These are phyloP conservation scores for Vigna radiata DNA, from an alignment of 306 rosid genomes.

Conservation along the genomic window DNA sequence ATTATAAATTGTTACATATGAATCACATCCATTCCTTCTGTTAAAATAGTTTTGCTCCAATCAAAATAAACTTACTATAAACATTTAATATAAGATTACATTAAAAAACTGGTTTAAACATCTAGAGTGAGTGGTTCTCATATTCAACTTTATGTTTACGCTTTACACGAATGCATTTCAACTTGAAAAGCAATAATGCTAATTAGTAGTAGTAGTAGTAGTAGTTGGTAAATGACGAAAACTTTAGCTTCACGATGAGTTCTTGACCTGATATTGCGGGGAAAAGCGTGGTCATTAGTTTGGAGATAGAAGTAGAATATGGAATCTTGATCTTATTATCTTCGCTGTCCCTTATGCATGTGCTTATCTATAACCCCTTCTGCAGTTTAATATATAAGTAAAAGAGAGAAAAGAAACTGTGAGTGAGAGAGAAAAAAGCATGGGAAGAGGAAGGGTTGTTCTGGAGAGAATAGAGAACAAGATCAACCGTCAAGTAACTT, in stretches of 20 bases:
- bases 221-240: not conserved
- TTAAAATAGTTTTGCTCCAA: no score
- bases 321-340: conserved; percentile 33
- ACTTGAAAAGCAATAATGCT: not conserved
- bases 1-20: no score
- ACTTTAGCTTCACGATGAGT: conserved; percentile 8
- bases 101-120: not conserved
- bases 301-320: conserved; percentile 6
- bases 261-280: conserved; percentile 23
- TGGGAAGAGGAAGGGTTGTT: conserved; percentile 91
- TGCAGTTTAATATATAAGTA: conserved; percentile 38
- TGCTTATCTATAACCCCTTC: conserved; percentile 1
- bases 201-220: not conserved
- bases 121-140: not conserved
- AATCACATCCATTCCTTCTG: no score
- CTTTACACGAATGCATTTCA: conserved; percentile 7
- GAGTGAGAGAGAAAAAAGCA: conserved; percentile 26
- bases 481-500: conserved; percentile 82
- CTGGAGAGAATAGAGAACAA: conserved; percentile 90
- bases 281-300: conserved; percentile 22
- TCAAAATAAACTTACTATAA: no score
- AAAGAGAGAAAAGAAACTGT: conserved; percentile 11
- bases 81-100: no score
- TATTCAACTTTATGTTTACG: not conserved
- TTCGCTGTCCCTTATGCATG: conserved; percentile 10